Percentiles rank a stretch among this genome's conserved stretches.
These are phyloP conservation scores for Peronospora belbahrii DNA, from an alignment of 352 stramenopile genomes.

Conservation along the genomic window DNA sequence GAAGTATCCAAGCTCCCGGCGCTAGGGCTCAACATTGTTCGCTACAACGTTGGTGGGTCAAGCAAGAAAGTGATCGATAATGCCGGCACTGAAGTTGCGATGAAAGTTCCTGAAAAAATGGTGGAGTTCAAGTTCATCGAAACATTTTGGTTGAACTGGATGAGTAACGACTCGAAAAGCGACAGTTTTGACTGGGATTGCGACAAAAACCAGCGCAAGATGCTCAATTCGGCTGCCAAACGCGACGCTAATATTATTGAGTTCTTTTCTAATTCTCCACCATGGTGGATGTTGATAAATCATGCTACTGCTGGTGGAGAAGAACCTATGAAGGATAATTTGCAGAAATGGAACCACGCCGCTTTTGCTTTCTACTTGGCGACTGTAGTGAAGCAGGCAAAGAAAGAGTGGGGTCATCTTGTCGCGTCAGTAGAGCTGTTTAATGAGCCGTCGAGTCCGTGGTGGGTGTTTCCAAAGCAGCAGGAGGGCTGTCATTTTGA, in stretches of 20 bases:
- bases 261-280: constrained; percentile 49
- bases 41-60: constrained; percentile 55
- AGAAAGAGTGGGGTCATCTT: constrained; percentile 42
- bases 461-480: constrained; percentile 6
- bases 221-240: constrained; percentile 31
- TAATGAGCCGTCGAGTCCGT: constrained; percentile 40
- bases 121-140: constrained; percentile 48
- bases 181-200: constrained; percentile 44
- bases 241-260: constrained; percentile 39
- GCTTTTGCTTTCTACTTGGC: constrained; percentile 43
- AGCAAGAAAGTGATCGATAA: constrained; percentile 35
- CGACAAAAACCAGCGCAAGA: constrained; percentile 35
- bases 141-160: constrained; percentile 47
- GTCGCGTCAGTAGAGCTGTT: constrained; percentile 53
- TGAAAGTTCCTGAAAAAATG: constrained; percentile 45
- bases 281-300: constrained; percentile 64
- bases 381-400: constrained; percentile 32
- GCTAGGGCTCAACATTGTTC: constrained; percentile 48
- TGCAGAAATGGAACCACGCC: constrained; percentile 41
- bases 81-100: constrained; percentile 28
- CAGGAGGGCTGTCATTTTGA: constrained; percentile 54
- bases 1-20: constrained; percentile 23
- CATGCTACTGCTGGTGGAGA: constrained; percentile 36
- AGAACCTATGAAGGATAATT: constrained; percentile 35
- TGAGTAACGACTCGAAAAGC: constrained; percentile 30